Evolutionary conservation across 169 alveolate genomes (phyloP), one percentile per base, ranked within the genome.

Genomic region (Cryptosporidium sp.): DNA sequence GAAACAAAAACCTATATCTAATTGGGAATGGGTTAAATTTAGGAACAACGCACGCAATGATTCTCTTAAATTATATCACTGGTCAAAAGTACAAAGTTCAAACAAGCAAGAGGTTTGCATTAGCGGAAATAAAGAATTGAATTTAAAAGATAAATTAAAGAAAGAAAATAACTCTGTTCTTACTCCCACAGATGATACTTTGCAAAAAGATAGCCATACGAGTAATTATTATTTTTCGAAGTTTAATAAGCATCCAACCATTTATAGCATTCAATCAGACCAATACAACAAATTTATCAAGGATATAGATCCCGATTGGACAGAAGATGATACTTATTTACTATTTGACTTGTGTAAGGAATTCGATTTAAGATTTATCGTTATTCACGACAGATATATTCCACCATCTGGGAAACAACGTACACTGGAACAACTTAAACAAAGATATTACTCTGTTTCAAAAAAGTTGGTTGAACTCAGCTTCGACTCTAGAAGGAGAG

Each of bases 271-370:
- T 58, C 72, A 80, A 26, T 45, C 89, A 80, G 89, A 80, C 3
- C 89, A 80, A 42, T 80, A 80, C 31, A 80, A 60, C 35, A 80
- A 80, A 62, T 62, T 31, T 51, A 39, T 80, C 10, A 80, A 65
- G 35, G 89, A 80, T 80, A 62, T 80, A 16, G 89, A 80, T 33
- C 60, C 73, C 2, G 89, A 80, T 16, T 95, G 97, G 97, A 91
- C 96, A 21, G 94, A 94, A 85, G 97, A 94, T 62, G 97, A 95
- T 72, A 95, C 97, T 16, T 95, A 91, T 84, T 73, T 93, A 92
- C 73, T 95, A 39, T 94, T 95, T 71, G 95, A 95, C 61, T 89
- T 95, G n/a, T 95, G 97, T 58, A 96, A 93, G 75, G 94, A 92
- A 91, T 95, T 93, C 75, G 97, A 95, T 71, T 92, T 94, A 39